Conservation (phyloP, 1,284 basidiomycete genomes). For the Neotropicomus parvogracilis region DNA sequence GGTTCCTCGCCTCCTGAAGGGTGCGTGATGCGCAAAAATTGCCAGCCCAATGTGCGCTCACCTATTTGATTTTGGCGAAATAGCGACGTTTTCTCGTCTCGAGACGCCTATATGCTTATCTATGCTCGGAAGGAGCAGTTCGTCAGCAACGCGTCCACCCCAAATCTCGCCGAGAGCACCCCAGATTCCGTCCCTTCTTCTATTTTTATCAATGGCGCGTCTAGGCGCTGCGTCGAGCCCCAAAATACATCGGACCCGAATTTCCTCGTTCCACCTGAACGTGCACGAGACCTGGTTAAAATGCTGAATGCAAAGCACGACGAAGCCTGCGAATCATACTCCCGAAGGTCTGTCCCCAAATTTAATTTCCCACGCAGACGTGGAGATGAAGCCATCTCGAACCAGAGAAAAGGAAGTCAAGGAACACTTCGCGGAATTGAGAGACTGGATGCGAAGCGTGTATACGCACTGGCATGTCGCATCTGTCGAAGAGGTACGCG, state of each 20-base stretch:
- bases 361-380: constrained; percentile 16
- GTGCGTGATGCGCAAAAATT: constrained; percentile 18
- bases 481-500: constrained; percentile 45
- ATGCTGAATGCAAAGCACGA: constrained; percentile 54
- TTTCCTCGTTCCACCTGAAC: constrained; percentile 43
- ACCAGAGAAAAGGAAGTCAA: constrained; percentile 44
- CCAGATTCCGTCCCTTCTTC: constrained; percentile 9
- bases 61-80: constrained; percentile 24
- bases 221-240: constrained; percentile 13
- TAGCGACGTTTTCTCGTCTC: constrained; percentile 53
- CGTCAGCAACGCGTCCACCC: constrained; percentile 21
- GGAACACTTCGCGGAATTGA: constrained; percentile 45
- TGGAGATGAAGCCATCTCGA: constrained; percentile 13
- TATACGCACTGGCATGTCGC: constrained; percentile 60
- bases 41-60: constrained; percentile 14
- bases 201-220: constrained; percentile 19
- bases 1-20: constrained; percentile 30
- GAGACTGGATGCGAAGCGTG: constrained; percentile 54
- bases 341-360: constrained; percentile 42
- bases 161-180: constrained; percentile 24
- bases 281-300: constrained; percentile 52
- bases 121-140: constrained; percentile 54
- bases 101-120: constrained; percentile 91
- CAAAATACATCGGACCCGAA: constrained; percentile 20
- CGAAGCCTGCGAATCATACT: constrained; percentile 49